These are phyloP conservation scores for Aspergillus fructus DNA, from an alignment of 2,329 filamentous ascomycete species.

Conservation along the genomic window DNA sequence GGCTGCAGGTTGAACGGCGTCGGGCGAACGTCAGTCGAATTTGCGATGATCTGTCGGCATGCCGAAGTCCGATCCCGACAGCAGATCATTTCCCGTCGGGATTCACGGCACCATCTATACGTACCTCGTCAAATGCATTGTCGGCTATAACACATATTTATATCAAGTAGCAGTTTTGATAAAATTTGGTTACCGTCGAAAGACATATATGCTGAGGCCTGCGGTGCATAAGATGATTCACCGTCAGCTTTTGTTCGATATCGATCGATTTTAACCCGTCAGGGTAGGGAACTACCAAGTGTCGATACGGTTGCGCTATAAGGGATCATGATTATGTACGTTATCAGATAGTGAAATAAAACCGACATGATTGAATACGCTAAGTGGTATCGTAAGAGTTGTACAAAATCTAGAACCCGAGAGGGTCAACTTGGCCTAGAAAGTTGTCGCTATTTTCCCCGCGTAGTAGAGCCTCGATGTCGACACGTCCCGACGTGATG, in stretches of 20 bases:
- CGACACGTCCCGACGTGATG: conserved; percentile 72
- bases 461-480: conserved; percentile 70
- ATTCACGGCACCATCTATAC: too few species aligned
- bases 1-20: too few species aligned
- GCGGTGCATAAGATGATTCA: neutral
- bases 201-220: neutral
- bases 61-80: too few species aligned
- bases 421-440: conserved; percentile 55
- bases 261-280: neutral
- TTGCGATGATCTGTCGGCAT: too few species aligned
- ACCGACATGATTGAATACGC: neutral
- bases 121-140: too few species aligned
- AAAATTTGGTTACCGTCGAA: too few species aligned
- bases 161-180: too few species aligned
- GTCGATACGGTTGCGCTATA: neutral
- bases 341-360: neutral
- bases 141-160: too few species aligned
- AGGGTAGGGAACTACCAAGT: neutral
- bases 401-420: conserved; percentile 33
- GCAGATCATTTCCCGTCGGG: too few species aligned
- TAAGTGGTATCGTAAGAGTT: conserved; percentile 11
- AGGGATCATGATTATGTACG: neutral
- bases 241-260: neutral
- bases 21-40: too few species aligned
- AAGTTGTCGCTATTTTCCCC: conserved; percentile 65